A percentile compares a stretch with the other conserved stretches of the same genome.
Conservation (phyloP, 345 rosid genomes). For the Salix exigua region DNA sequence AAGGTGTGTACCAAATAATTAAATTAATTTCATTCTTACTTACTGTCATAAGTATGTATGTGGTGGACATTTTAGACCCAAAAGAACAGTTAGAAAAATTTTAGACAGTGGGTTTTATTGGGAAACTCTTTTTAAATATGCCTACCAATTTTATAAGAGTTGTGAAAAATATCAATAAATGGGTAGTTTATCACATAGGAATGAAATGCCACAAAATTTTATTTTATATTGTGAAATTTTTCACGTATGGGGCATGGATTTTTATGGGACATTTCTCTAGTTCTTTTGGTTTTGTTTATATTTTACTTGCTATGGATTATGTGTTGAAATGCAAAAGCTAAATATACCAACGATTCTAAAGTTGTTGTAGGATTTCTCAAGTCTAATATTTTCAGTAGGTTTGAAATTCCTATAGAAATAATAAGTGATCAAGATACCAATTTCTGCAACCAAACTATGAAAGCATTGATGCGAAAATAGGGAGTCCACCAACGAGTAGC, state of each 20-base stretch:
- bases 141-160: not conserved
- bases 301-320: not conserved
- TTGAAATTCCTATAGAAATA: too few species aligned
- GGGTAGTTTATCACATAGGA: not conserved
- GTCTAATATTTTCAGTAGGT: too few species aligned
- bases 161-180: not conserved
- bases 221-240: not conserved
- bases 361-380: too few species aligned
- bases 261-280: not conserved
- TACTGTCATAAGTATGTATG: not conserved
- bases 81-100: not conserved
- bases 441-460: too few species aligned
- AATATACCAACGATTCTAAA: too few species aligned
- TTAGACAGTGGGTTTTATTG: not conserved
- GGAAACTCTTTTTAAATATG: not conserved
- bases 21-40: not conserved
- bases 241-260: not conserved
- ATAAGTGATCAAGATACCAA: not conserved
- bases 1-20: too few species aligned
- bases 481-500: too few species aligned
- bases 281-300: not conserved
- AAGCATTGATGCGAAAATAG: too few species aligned
- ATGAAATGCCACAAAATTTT: not conserved
- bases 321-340: too few species aligned
- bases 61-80: not conserved